These are phyloP conservation scores for Blastomyces silverae DNA, from an alignment of 2,329 filamentous ascomycete genomes.

Conservation along the genomic window DNA sequence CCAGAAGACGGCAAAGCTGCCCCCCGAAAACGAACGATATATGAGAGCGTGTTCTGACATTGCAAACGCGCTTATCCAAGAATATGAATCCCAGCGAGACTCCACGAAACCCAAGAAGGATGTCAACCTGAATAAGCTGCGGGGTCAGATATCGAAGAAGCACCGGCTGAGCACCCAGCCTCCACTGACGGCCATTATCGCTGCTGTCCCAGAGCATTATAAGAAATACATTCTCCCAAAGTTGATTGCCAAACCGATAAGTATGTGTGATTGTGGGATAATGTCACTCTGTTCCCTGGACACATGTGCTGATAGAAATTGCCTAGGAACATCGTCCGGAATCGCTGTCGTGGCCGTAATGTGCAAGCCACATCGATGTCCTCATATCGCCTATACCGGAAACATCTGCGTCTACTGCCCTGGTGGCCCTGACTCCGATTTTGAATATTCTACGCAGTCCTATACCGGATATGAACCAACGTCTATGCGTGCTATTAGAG, in stretches of 20 bases:
- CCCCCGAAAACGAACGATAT: conserved; percentile 90
- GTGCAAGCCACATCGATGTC: conserved; percentile 97
- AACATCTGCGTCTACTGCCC: conserved; percentile 99
- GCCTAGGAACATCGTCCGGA: conserved; percentile 78
- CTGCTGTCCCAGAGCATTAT: conserved; percentile 97
- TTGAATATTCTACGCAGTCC: conserved; percentile 97
- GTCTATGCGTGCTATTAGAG: conserved; percentile 95
- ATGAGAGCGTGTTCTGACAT: conserved; percentile 93
- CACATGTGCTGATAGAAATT: neutral
- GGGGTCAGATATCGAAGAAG: conserved; percentile 85
- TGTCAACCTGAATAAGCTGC: conserved; percentile 83
- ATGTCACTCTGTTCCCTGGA: neutral
- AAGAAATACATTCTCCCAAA: conserved; percentile 98
- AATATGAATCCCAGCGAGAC: conserved; percentile 76
- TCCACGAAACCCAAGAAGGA: conserved; percentile 68
- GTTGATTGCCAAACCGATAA: conserved; percentile 91
- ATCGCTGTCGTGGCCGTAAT: conserved; percentile 98
- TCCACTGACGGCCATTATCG: conserved; percentile 91
- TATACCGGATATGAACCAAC: conserved; percentile 98
- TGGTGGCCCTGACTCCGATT: conserved; percentile 94
- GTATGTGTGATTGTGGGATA: conserved; percentile 43
- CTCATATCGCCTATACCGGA: conserved; percentile 95
- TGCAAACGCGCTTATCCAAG: conserved; percentile 85
- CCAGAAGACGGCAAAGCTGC: conserved; percentile 64
- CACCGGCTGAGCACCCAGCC: conserved; percentile 82